Conservation (phyloP, 768 basidiomycete genomes). For the Lactarius tabidus region DNA sequence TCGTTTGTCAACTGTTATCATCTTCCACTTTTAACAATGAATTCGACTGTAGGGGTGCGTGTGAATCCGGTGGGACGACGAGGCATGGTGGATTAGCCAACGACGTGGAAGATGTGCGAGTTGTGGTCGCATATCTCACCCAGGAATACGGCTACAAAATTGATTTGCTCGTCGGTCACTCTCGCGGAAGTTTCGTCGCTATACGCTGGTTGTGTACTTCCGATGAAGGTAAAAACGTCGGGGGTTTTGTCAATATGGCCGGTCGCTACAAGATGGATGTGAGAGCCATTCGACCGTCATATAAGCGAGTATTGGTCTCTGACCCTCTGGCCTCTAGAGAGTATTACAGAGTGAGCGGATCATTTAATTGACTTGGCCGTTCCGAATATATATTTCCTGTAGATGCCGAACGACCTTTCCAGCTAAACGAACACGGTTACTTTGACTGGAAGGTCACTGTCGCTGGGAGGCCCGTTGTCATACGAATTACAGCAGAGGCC, state of each 20-base stretch:
- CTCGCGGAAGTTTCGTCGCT: slow-evolving; percentile 65
- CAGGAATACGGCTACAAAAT: slow-evolving; percentile 59
- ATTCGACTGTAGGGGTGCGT: slow-evolving; percentile 56
- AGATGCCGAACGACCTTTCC: not conserved
- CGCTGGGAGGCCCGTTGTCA: slow-evolving; percentile 54
- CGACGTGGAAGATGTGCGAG: slow-evolving; percentile 62
- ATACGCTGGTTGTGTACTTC: slow-evolving; percentile 67
- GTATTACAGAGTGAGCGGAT: slow-evolving; percentile 20
- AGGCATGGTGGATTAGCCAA: slow-evolving; percentile 53
- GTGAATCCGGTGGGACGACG: slow-evolving; percentile 71
- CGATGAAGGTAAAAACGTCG: slow-evolving; percentile 51
- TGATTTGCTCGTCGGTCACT: slow-evolving; percentile 73
- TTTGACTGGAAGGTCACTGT: slow-evolving; percentile 61
- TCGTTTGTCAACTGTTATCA: slow-evolving; percentile 26
- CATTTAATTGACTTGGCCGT: not conserved
- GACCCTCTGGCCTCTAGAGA: slow-evolving; percentile 4
- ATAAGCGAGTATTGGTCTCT: not conserved
- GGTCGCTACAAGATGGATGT: slow-evolving; percentile 79
- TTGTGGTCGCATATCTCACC: slow-evolving; percentile 61
- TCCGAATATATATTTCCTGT: not conserved
- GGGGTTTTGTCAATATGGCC: slow-evolving; percentile 67
- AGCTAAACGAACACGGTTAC: slow-evolving; percentile 46
- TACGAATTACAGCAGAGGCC: slow-evolving; percentile 54
- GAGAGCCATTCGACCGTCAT: slow-evolving; percentile 31
- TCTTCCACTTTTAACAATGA: not conserved